A percentile compares a stretch with the other conserved stretches of the same genome.
Conservation (phyloP, 768 basidiomycete genomes). For the Clathrus columnatus region DNA sequence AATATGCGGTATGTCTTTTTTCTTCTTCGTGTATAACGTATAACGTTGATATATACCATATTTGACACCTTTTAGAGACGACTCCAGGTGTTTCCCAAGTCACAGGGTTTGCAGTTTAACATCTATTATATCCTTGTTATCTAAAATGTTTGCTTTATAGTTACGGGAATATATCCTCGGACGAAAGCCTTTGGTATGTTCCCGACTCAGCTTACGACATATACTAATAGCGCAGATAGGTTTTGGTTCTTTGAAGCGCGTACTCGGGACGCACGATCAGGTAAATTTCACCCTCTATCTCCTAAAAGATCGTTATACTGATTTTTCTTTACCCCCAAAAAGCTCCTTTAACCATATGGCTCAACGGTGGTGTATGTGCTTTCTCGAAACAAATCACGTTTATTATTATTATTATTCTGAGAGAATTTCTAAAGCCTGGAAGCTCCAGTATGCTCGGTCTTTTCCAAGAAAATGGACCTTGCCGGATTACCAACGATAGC, state of each 20-base stretch:
- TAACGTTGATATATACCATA: not conserved
- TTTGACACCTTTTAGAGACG: slow-evolving; percentile 33
- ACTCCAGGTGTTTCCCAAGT: slow-evolving; percentile 54
- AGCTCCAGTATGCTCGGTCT: slow-evolving; percentile 31
- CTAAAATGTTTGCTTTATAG: slow-evolving; percentile 15
- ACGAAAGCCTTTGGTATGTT: slow-evolving; percentile 49
- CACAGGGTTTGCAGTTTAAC: slow-evolving; percentile 25
- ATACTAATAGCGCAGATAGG: slow-evolving; percentile 24
- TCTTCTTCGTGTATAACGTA: not conserved
- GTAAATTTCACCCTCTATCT: not conserved
- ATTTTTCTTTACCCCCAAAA: not conserved
- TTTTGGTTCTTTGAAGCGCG: slow-evolving; percentile 66
- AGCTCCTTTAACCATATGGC: slow-evolving; percentile 59
- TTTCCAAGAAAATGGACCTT: slow-evolving; percentile 33
- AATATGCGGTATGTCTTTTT: slow-evolving; percentile 38
- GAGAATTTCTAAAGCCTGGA: slow-evolving; percentile 23
- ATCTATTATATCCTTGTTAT: not conserved
- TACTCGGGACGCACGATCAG: slow-evolving; percentile 40
- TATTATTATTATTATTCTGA: not conserved
- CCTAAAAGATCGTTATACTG: not conserved
- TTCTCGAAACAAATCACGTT: not conserved
- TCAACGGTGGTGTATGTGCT: slow-evolving; percentile 42
- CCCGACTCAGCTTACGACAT: not conserved
- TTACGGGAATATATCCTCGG: slow-evolving; percentile 49
- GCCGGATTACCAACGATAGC: slow-evolving; percentile 45